Conservation (phyloP, 169 alveolate species). For the Plasmodium blacklocki region DNA sequence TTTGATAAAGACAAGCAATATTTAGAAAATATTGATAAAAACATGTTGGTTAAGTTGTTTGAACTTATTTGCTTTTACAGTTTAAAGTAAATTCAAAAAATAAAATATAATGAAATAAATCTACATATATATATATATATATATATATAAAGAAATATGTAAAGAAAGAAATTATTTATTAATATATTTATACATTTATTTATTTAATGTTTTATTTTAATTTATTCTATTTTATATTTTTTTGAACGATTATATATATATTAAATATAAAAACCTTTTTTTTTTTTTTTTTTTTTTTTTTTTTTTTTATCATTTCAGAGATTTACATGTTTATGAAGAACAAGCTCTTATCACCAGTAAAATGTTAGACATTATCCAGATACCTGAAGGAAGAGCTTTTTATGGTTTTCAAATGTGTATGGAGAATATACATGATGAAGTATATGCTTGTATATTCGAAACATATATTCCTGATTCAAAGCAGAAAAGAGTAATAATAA, state of each 20-base stretch:
- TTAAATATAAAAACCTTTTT: too few species aligned
- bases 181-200: too few species aligned
- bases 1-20: conserved; percentile 84
- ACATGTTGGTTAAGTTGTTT: conserved; percentile 52
- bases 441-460: conserved; percentile 82
- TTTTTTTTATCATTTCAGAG: conserved; percentile 15
- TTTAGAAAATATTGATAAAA: conserved; percentile 67
- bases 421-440: conserved; percentile 95
- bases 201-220: too few species aligned
- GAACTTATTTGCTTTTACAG: conserved; percentile 76
- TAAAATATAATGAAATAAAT: conserved; percentile 2
- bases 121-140: not conserved
- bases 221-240: not conserved
- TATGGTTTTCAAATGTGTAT: conserved; percentile 94
- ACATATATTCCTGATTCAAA: conserved; percentile 58
- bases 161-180: too few species aligned
- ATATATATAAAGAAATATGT: not conserved
- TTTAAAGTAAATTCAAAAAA: conserved; percentile 43
- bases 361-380: conserved; percentile 90
- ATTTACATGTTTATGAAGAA: conserved; percentile 47
- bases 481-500: conserved; percentile 35
- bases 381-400: conserved; percentile 96
- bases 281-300: conserved; percentile 2
- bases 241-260: not conserved
- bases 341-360: conserved; percentile 85